These are phyloP conservation scores for Fusarium newnesense DNA, from an alignment of 2,329 filamentous ascomycete species.

Conservation along the genomic window DNA sequence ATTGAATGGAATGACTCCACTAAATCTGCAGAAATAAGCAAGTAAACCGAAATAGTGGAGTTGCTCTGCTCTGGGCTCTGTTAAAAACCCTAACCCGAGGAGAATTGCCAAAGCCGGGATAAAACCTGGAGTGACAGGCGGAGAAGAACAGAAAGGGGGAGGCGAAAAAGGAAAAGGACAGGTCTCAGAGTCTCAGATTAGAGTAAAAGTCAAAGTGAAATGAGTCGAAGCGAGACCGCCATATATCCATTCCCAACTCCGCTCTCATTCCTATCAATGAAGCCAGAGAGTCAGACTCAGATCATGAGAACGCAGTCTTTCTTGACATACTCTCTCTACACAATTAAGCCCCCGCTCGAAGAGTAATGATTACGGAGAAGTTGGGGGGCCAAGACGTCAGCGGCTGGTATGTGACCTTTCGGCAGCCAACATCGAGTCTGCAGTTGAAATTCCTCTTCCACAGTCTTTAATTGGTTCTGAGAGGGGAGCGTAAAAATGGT, in stretches of 20 bases:
- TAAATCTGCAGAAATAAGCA: conserved; percentile 20
- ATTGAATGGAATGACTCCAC: not conserved
- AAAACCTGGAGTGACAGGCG: conserved; percentile 21
- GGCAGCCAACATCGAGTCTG: conserved; percentile 10
- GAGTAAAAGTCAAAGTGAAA: not conserved
- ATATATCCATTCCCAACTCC: conserved; percentile 18
- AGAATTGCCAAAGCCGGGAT: conserved; percentile 19
- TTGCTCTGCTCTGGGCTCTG: not conserved
- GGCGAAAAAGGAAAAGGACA: conserved; percentile 9
- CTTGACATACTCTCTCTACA: not conserved
- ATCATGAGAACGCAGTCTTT: conserved; percentile 3
- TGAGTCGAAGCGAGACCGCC: conserved; percentile 8
- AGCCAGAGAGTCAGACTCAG: not conserved
- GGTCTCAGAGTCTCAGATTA: not conserved
- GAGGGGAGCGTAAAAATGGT: conserved; percentile 4
- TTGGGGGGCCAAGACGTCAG: conserved; percentile 29
- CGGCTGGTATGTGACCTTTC: conserved; percentile 25
- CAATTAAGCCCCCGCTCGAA: conserved; percentile 5
- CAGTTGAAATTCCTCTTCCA: conserved; percentile 2
- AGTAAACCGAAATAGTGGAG: conserved; percentile 32
- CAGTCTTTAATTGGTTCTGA: conserved; percentile 18
- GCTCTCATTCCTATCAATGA: conserved; percentile 15
- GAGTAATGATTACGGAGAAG: not conserved
- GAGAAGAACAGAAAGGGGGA: conserved; percentile 16
- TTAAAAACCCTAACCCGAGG: conserved; percentile 18